Base-by-base conservation (phyloP, 805 yeast species). In the Scheffersomyces coipomensis region DNA sequence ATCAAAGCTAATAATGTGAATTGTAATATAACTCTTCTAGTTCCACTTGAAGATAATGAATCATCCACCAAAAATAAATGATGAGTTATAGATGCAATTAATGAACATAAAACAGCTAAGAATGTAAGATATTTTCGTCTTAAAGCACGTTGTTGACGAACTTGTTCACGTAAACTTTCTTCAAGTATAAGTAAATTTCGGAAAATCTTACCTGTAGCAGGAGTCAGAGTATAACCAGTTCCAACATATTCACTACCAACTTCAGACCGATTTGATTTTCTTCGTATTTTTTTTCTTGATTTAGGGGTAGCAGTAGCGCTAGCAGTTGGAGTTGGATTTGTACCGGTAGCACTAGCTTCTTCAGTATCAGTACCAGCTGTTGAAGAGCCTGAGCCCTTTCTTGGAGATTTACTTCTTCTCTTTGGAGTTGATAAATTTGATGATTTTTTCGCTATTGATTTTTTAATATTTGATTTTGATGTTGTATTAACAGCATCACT, bases 151-250 rank as follows among this genome's bases (percentile, higher is more conserved):
- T 88, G 90, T 38, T 80, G 83, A n/a, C 73, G 66, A 34, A 83
- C 85, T 63, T 91, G 98, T 44, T 77, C 81, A 29, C 97, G 73
- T 36, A 93, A 68, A 39, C 88, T 81, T 55, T 90, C 96, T 60
- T 91, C 99, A 38, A 90, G 60, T 12, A 91, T 84, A 34, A 91
- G 66, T 48, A 93, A 62, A 57, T 91, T 89, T 34, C 95, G 75
- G 58, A 83, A 88, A 12, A 88, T 81, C 67, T 84, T 83, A 1
- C 89, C 85, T 0, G 85, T 74, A 6, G 81, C 77, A 2, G 73
- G 75, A 19, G 59, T 52, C 46, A 53, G 56, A 4, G 62, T 55
- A 37, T 60, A 60, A 8, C 66, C 66, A 34, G 57, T 48, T 2
- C 62, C 64, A 3, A 47, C 19, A 27, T 29, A 10, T 18, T 40